Evolutionary conservation across 306 rosid species (phyloP), one percentile per base, ranked within the genome.

Genomic region (Acmispon strigosus): DNA sequence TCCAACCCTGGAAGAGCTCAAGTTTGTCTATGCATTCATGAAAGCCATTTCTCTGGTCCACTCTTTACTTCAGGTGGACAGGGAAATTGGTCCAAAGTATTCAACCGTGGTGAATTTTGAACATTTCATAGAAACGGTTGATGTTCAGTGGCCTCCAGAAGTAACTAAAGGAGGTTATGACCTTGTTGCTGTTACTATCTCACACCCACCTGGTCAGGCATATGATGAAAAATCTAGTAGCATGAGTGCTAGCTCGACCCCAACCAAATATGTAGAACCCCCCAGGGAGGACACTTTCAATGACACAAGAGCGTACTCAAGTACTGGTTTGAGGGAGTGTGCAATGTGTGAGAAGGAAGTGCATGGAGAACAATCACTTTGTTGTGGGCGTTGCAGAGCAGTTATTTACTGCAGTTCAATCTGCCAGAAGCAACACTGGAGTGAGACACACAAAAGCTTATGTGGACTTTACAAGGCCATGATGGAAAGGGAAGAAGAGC

Each of bases 401-500:
- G 80, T 88, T 52, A 53, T 84, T 51, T 86, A 82, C 58, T 84
- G 90, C 78, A 78, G 77, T 70, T 70, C 89, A 9, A 51, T 78
- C 60, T 86, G 95, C 78, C 89, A 84, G 72, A 88, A 88, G 77
- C 88, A 85, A 62, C 88, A 87, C 45, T 81, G 85, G 78, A 85
- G 69, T 17, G 88, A 81, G 18, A 67, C 83, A 4, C 88, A 83
- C 77, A 85, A 81, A 71, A 81, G 70, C 75, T 63, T 43, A 68
- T 87, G 90, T 39, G 84, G 86, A 76, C 82, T 78, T 59, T 85
- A 84, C 87, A 78, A 76, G 76, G 86, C 82, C 22, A 84, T 87
- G 89, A 84, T 85, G 88, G 87, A 87, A 77, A 87, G 87, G 68
- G 89, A 85, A 73, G 89, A 87, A 73, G 92, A 87, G 80, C 74